phyloP scores from a whole-genome alignment of 2,329 filamentous ascomycete genomes.

The Colletotrichum navitas region DNA sequence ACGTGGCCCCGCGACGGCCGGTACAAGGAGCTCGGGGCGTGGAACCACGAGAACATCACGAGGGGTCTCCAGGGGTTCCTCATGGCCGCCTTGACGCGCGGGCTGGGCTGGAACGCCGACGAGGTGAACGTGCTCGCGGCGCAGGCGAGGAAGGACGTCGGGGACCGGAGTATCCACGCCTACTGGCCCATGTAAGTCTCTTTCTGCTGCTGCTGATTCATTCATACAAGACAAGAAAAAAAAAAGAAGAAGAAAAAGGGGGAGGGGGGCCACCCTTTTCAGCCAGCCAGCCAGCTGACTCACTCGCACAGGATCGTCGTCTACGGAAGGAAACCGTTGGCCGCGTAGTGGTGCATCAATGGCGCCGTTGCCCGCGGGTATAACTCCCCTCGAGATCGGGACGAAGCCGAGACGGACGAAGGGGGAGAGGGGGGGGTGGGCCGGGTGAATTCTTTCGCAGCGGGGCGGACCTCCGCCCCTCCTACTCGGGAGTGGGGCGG shows the following conservation, averaged over 20 bases:
- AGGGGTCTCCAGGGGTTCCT: constrained; percentile 52
- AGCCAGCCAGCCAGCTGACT: constrained; percentile 6
- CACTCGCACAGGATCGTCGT: constrained; percentile 31
- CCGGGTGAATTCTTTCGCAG: neutral
- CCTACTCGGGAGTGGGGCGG: neutral
- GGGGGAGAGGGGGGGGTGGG: constrained; percentile 5
- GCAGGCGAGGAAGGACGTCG: constrained; percentile 46
- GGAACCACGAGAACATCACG: constrained; percentile 50
- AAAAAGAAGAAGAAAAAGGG: too few relatives aligned
- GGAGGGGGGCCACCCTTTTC: too few relatives aligned
- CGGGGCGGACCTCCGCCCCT: too few relatives aligned
- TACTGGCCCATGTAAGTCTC: constrained; percentile 55
- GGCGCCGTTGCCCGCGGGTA: too few relatives aligned
- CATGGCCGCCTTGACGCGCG: constrained; percentile 54
- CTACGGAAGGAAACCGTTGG: constrained; percentile 29
- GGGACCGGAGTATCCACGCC: constrained; percentile 46
- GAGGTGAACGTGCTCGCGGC: constrained; percentile 47
- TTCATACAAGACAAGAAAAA: too few relatives aligned
- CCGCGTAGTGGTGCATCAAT: neutral
- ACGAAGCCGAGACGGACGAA: constrained; percentile 4
- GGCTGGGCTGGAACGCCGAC: constrained; percentile 51
- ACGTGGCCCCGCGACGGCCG: constrained; percentile 52
- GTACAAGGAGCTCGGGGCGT: constrained; percentile 53
- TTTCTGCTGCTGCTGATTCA: too few relatives aligned
- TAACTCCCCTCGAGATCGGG: neutral